Percentiles rank a stretch among this genome's conserved stretches.
Conservation (phyloP, 441 rosid species). For the Raphanus hybrid region DNA sequence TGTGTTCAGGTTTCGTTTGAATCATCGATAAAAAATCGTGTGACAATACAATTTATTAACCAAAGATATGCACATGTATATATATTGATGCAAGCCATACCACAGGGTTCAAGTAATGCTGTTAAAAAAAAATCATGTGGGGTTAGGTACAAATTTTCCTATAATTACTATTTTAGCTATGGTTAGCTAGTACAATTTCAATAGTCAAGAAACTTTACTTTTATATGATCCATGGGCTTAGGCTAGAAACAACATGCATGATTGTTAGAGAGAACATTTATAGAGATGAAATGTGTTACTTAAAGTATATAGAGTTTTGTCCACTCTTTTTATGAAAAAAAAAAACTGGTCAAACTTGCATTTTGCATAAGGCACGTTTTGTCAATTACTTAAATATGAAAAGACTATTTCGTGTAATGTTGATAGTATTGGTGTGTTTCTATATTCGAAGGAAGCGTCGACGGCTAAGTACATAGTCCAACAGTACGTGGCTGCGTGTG, state of each 20-base stretch:
- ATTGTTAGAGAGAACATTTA: background rate
- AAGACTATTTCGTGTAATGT: background rate
- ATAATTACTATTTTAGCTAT: background rate
- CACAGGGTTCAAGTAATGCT: background rate
- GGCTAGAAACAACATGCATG: background rate
- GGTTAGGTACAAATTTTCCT: background rate
- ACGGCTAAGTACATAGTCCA: constrained; percentile 88
- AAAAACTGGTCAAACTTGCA: background rate
- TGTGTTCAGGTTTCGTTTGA: background rate
- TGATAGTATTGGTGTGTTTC: background rate
- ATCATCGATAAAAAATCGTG: background rate
- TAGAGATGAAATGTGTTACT: background rate
- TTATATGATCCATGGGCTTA: background rate
- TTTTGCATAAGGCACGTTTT: background rate
- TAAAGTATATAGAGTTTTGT: background rate
- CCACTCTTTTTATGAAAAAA: background rate
- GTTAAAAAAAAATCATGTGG: background rate
- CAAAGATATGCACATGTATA: background rate
- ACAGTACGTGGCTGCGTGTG: constrained; percentile 88
- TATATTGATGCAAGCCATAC: background rate
- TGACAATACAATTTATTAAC: background rate
- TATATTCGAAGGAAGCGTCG: constrained; percentile 67
- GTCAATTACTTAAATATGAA: background rate
- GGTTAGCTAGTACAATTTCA: background rate
- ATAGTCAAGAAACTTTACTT: background rate